Percentiles rank a stretch among this genome's conserved stretches.
phyloP scores from a whole-genome alignment of 192 early-diverging fungal species.

The Fimicolochytrium jonesii region DNA sequence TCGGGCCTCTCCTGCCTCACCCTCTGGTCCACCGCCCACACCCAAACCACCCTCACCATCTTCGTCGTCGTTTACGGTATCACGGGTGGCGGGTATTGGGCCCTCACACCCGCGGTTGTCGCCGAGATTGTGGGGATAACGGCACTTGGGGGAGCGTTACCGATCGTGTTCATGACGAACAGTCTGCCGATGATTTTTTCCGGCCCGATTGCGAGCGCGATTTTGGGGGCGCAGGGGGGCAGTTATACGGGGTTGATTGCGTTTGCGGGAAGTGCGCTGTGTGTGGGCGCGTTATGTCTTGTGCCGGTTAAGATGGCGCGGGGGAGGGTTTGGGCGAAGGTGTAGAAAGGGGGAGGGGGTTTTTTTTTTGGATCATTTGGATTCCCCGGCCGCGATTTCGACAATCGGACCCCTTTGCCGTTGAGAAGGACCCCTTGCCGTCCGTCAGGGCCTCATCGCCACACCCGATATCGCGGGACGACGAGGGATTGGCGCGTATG shows the following conservation, averaged over 20 bases:
- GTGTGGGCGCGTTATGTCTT: not conserved
- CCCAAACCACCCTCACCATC: constrained; percentile 26
- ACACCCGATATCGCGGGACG: no score
- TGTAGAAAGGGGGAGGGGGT: no score
- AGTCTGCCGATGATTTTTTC: not conserved
- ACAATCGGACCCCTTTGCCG: no score
- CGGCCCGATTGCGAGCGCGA: constrained; percentile 4
- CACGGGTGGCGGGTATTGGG: constrained; percentile 42
- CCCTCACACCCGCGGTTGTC: constrained; percentile 41
- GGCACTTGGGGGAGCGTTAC: not conserved
- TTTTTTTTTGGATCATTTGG: no score
- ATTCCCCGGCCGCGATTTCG: no score
- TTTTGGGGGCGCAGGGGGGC: not conserved
- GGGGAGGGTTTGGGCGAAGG: constrained; percentile 1
- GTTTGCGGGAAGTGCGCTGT: constrained; percentile 3
- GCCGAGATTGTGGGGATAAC: constrained; percentile 48
- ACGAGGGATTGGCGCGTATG: no score
- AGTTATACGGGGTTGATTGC: not conserved
- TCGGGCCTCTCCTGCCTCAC: constrained; percentile 42
- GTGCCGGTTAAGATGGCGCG: not conserved
- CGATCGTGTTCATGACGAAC: constrained; percentile 3
- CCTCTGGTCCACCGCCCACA: constrained; percentile 50
- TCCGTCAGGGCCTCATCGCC: no score
- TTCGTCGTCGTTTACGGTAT: constrained; percentile 46
- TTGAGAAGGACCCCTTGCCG: no score